A percentile compares a stretch with the other conserved stretches of the same genome.
Conservation (phyloP, 208 protist genomes). For the Crithidia bombi region DNA sequence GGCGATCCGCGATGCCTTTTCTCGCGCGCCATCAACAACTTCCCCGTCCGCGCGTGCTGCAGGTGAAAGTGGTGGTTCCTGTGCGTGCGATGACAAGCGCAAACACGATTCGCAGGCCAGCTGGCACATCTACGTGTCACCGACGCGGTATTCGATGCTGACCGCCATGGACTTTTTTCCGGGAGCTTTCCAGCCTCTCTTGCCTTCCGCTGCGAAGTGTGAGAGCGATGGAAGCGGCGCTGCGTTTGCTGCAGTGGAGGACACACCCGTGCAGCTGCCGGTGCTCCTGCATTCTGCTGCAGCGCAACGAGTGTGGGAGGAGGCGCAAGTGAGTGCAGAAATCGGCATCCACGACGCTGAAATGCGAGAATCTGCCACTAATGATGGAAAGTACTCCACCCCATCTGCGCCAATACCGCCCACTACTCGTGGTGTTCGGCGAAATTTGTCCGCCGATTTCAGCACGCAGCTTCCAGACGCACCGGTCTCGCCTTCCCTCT, state of each 20-base stretch:
- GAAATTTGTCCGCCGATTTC: slow-evolving; percentile 9
- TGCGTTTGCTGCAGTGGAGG: slow-evolving; percentile 11
- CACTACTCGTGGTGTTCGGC: neutral
- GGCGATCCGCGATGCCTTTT: slow-evolving; percentile 70
- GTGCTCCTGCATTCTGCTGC: slow-evolving; percentile 5
- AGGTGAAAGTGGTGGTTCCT: no score
- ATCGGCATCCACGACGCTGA: neutral
- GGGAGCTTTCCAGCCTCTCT: slow-evolving; percentile 22
- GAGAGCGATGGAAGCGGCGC: neutral
- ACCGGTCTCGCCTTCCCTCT: neutral
- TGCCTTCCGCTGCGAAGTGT: neutral
- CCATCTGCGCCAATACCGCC: neutral
- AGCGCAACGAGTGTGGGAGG: slow-evolving; percentile 6
- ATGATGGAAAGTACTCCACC: no score
- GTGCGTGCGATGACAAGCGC: neutral
- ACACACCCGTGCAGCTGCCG: slow-evolving; percentile 24
- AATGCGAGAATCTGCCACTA: no score
- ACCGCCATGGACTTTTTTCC: slow-evolving; percentile 35
- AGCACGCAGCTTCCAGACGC: neutral
- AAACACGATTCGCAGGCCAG: neutral
- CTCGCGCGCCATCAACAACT: neutral
- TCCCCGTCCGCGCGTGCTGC: no score
- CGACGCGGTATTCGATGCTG: slow-evolving; percentile 34
- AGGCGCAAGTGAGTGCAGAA: neutral
- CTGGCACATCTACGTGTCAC: slow-evolving; percentile 38